Conservation (phyloP, 331 rosid genomes). For the Malus hybrid region DNA sequence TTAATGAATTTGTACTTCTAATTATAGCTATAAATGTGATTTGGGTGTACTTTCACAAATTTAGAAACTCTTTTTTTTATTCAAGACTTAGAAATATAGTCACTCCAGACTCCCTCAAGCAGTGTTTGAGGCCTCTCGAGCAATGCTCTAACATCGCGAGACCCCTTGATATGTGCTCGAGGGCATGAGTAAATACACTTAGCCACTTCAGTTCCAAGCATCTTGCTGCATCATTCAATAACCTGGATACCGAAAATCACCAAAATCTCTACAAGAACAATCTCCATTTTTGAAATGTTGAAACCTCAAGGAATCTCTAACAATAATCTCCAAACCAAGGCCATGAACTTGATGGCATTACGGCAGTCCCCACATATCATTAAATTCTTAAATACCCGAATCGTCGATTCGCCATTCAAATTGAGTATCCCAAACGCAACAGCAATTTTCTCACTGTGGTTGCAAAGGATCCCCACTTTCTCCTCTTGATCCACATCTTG, state of each 20-base stretch:
- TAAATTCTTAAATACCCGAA: constrained; percentile 49
- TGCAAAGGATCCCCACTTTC: constrained; percentile 36
- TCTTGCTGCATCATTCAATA: background rate
- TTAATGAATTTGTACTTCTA: no score
- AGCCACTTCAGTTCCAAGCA: no score
- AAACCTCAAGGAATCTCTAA: constrained; percentile 51
- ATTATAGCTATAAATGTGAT: no score
- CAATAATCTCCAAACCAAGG: constrained; percentile 36
- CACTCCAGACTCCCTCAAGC: no score
- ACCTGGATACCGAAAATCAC: constrained; percentile 11
- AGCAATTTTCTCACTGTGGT: constrained; percentile 45
- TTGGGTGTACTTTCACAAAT: no score
- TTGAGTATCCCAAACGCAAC: constrained; percentile 49
- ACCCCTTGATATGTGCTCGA: no score
- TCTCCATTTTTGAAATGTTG: constrained; percentile 42
- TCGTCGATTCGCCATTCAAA: constrained; percentile 34
- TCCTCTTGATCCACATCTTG: constrained; percentile 55
- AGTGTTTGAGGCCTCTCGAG: no score
- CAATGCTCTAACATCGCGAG: no score
- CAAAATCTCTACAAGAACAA: constrained; percentile 50
- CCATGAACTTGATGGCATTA: constrained; percentile 46
- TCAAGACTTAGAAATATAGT: no score
- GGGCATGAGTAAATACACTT: no score
- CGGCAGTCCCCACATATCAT: constrained; percentile 49
- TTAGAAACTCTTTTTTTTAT: no score